Evolutionary conservation across 306 rosid genomes (phyloP), one percentile per base, ranked within the genome.

Genomic region (Pterocarpus macrocarpus): DNA sequence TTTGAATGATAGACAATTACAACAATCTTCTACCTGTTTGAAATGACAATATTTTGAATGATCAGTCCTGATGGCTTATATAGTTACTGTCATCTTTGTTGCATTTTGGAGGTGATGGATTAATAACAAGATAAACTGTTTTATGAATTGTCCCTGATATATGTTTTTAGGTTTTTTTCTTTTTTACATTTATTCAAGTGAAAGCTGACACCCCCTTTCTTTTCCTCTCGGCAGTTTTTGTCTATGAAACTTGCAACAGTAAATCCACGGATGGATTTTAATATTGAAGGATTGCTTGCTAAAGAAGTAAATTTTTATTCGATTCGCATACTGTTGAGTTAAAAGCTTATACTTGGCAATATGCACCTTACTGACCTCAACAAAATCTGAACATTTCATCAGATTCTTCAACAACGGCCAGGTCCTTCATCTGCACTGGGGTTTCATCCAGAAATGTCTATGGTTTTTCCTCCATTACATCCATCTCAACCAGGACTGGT

Each of bases 221-320:
- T 22, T 22, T 12, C 22, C 5, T 52, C 30, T 71, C 36, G 82
- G 79, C 97, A 96, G 99, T 91, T 96, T 73, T 90, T 96, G 15
- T 96, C 99, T 15, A 96, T 96, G 99, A 96, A 96, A 87, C 74
- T 96, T 89, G 81, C 99, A 78, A 88, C 99, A 22, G 98, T 96
- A 67, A 93, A 93, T 92, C 98, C 86, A 90, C 97, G 91, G 86
- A 71, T 85, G 92, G 99, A 92, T 63, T 85, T 80, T 80, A 96
- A 87, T 88, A 73, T 86, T 84, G 98, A 93, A 39, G 75, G 85
- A 85, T 81, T 90, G 39, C 84, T 92, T 88, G 87, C 97, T 55
- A 93, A 92, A 91, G 94, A 93, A 88, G 98, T 93, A 85, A 87
- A 92, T 50, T 77, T 83, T 61, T 22, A 69, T 34, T 8, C 64